A percentile compares a stretch with the other conserved stretches of the same genome.
Evolutionary conservation across 2,329 filamentous ascomycete species (phyloP).

Genomic region (Huntiella moniliformis): DNA sequence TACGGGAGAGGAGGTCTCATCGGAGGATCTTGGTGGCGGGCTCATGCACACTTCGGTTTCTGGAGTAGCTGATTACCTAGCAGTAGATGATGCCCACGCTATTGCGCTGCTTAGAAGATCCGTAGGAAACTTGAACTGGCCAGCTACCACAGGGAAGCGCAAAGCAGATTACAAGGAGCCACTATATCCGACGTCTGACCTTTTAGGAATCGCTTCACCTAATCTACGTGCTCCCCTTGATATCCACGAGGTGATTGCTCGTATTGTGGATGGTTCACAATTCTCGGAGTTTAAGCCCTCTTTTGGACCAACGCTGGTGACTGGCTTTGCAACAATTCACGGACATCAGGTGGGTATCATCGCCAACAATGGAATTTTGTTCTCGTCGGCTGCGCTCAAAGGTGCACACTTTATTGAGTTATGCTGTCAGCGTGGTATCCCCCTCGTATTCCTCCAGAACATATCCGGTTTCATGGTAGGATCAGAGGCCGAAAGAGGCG

Average conservation of each 20-base stretch:
- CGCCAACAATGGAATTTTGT: constrained; percentile 90
- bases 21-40: constrained; percentile 80
- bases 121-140: constrained; percentile 81
- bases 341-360: constrained; percentile 83
- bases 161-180: constrained; percentile 45
- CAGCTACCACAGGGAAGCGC: constrained; percentile 17
- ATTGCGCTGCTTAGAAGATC: constrained; percentile 68
- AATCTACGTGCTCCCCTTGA: constrained; percentile 75
- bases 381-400: constrained; percentile 76
- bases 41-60: constrained; percentile 78
- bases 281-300: constrained; percentile 90
- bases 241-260: constrained; percentile 77
- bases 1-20: constrained; percentile 78
- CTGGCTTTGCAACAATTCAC: constrained; percentile 78
- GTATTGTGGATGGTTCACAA: constrained; percentile 75
- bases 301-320: constrained; percentile 78
- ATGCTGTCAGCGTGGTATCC: constrained; percentile 74
- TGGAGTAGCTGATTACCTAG: constrained; percentile 87
- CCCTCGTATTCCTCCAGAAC: constrained; percentile 86
- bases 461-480: constrained; percentile 98
- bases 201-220: constrained; percentile 74
- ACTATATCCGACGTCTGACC: constrained; percentile 58
- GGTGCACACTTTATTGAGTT: constrained; percentile 95
- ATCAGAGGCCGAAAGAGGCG: constrained; percentile 73
- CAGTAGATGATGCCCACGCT: constrained; percentile 84